These are phyloP conservation scores for Mytilinidion resinicola DNA, from an alignment of 495 filamentous ascomycete genomes.

Conservation along the genomic window DNA sequence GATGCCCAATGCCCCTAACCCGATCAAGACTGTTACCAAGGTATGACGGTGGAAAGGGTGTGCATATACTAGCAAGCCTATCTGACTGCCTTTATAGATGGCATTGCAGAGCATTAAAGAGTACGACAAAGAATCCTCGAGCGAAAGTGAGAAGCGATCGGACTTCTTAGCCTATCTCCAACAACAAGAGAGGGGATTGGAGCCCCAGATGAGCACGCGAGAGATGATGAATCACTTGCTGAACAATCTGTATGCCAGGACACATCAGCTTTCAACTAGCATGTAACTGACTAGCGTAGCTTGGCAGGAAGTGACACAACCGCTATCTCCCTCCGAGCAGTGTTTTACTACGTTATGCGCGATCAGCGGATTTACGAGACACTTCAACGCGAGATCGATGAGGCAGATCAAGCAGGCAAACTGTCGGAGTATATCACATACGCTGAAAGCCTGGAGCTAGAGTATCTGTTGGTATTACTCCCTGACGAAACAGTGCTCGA, in stretches of 20 bases:
- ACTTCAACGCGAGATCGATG: neutral
- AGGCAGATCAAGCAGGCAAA: neutral
- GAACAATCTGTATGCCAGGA: neutral
- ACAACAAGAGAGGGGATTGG: no score
- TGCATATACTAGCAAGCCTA: neutral
- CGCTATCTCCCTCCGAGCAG: neutral
- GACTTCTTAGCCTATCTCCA: neutral
- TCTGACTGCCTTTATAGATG: no score
- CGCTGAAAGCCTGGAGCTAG: neutral
- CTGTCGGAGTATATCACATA: neutral
- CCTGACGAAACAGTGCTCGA: no score
- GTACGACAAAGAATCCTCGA: neutral
- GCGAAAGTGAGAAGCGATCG: neutral
- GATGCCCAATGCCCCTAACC: neutral
- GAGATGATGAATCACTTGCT: neutral
- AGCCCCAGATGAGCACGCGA: no score
- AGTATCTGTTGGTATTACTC: no score
- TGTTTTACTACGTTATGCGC: neutral
- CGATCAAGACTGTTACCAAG: neutral
- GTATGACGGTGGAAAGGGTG: constrained; percentile 14
- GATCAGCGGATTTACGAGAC: neutral
- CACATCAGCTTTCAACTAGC: no score
- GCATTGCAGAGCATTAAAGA: neutral
- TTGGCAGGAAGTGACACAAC: neutral
- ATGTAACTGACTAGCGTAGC: neutral